Conservation (phyloP, 2,329 filamentous ascomycete species). For the Tolypocladium ophioglossoides region DNA sequence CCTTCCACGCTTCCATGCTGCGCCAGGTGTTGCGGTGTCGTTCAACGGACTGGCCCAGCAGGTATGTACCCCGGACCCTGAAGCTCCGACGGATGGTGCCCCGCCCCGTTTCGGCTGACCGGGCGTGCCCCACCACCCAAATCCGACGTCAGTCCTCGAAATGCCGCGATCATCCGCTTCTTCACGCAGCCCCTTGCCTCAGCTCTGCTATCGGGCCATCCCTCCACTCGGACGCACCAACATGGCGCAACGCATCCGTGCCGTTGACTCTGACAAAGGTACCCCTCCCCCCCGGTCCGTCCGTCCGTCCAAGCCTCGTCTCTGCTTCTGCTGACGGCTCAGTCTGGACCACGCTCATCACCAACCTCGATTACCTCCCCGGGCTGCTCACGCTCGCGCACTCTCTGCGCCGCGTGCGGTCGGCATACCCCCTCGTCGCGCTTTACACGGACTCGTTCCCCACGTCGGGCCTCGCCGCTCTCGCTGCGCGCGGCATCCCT, state of each 20-base stretch:
- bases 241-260: slow-evolving; percentile 17
- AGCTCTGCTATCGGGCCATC: not conserved
- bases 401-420: slow-evolving; percentile 54
- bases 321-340: slow-evolving; percentile 1
- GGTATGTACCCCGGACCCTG: not conserved
- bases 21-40: too few relatives aligned
- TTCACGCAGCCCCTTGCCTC: not conserved
- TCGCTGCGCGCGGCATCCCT: slow-evolving; percentile 58
- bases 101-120: not conserved
- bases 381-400: slow-evolving; percentile 75
- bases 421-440: slow-evolving; percentile 68
- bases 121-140: not conserved
- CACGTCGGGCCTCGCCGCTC: slow-evolving; percentile 53
- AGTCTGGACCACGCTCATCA: slow-evolving; percentile 83
- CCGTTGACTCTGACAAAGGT: slow-evolving; percentile 30
- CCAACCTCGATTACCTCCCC: slow-evolving; percentile 70
- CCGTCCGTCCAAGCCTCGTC: not conserved
- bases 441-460: slow-evolving; percentile 76
- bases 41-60: not conserved
- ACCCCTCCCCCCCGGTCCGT: not conserved
- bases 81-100: not conserved
- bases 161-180: not conserved
- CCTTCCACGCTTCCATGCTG: too few relatives aligned
- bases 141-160: not conserved
- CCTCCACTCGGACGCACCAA: not conserved